Evolutionary conservation across 2,329 filamentous ascomycete genomes (phyloP), one percentile per base, ranked within the genome.

Genomic region (Aspergillus fijiensis): DNA sequence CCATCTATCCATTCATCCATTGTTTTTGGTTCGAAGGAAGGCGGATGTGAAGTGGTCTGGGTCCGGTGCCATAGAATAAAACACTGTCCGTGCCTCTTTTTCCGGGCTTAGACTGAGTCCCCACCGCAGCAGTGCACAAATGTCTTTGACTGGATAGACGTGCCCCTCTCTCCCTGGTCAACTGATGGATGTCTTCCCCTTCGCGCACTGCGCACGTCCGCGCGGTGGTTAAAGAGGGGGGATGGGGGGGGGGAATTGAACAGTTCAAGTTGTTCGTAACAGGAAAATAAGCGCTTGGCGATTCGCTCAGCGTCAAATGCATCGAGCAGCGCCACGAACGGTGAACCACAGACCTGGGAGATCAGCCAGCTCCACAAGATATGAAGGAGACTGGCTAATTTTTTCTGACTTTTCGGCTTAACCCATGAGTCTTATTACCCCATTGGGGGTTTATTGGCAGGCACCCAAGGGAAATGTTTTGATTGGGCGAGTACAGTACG

Each of bases 301-400:
- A 59, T 59, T 57, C 59, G 57, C 39, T 29, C 53, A 60, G 57
- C 49, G 49, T 42, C 27, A 50, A 27, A 55, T 55, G 39, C 54
- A 52, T 50, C 42, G 49, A 49, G 51, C 51, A 55, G 49, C 59
- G 56, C 63, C 61, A 62, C 55, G 58, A 55, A 58, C 52, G 55
- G 57, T 63, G 60, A 64, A 63, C 65, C 61, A 48, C 58, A 55
- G 42, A 56, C 57, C 51, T 64, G 64, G 61, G 62, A 55, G 61
- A 59, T 54, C 52, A 49, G 27, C 27, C 27, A 29, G 29, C 39
- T 45, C 39, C 39, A 45, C 39, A 16, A 19, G 16, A 19, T 45
- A 31, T 39, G 49, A 62, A 45, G 29, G 47, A 50, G 29, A 49
- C 29, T 52, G 49, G 31, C 51, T 49, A 51, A 19, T 59, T 21